A percentile compares a stretch with the other conserved stretches of the same genome.
phyloP scores from a whole-genome alignment of 805 yeast genomes.

The Isabelozyma gotoi region DNA sequence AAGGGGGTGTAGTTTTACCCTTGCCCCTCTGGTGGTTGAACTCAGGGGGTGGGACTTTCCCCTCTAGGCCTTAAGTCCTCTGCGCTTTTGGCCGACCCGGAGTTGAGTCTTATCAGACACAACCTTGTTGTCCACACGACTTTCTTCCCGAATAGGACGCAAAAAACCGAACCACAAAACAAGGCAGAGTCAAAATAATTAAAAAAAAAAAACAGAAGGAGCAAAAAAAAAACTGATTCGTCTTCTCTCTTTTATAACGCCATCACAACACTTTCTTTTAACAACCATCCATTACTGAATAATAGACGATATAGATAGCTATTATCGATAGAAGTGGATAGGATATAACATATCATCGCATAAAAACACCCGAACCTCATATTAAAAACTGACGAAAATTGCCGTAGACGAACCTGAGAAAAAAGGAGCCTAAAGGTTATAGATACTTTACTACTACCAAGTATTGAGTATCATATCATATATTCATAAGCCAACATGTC shows the following conservation, averaged over 20 bases:
- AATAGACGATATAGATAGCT: neutral
- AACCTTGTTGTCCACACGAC: neutral
- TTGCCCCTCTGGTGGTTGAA: no score
- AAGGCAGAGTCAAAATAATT: no score
- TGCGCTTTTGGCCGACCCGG: neutral
- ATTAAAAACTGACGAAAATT: no score
- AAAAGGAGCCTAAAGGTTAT: no score
- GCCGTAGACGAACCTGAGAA: no score
- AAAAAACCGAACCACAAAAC: neutral
- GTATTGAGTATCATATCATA: neutral
- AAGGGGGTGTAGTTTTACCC: no score
- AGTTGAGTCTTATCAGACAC: neutral
- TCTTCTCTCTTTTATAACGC: neutral
- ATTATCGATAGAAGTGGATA: neutral
- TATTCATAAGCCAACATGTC: conserved; percentile 61
- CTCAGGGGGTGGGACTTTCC: no score
- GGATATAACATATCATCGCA: no score
- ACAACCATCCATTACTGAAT: neutral
- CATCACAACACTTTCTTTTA: neutral
- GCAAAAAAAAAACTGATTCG: neutral
- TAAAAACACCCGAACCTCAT: no score
- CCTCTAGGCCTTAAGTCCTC: neutral
- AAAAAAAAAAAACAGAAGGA: neutral
- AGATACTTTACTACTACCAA: no score
- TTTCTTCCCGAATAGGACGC: neutral